These are phyloP conservation scores for Raphanus raphanistrum DNA, from an alignment of 345 rosid genomes.

Conservation along the genomic window DNA sequence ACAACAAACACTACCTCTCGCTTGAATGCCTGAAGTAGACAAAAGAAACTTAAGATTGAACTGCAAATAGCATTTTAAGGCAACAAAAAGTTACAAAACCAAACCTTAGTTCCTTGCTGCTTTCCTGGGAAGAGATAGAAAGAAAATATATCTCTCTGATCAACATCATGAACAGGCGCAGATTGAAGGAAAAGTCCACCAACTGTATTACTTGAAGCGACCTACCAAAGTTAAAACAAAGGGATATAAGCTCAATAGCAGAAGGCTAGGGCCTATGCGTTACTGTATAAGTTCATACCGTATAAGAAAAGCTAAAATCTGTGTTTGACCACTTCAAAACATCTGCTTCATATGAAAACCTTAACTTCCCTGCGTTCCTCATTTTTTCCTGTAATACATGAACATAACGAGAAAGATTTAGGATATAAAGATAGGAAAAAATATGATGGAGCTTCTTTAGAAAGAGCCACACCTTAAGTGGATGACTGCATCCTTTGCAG, in stretches of 20 bases:
- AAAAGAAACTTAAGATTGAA: constrained; percentile 9
- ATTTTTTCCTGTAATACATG: constrained; percentile 58
- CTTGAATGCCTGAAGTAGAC: constrained; percentile 55
- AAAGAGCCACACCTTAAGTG: constrained; percentile 60
- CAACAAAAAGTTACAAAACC: constrained; percentile 1
- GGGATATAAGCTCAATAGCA: not conserved
- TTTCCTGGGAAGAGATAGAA: constrained; percentile 72
- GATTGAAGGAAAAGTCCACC: constrained; percentile 83
- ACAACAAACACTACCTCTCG: constrained; percentile 78
- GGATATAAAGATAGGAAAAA: not conserved
- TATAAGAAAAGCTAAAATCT: constrained; percentile 70
- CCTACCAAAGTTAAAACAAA: constrained; percentile 39
- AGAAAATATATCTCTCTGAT: constrained; percentile 84
- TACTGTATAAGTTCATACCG: constrained; percentile 49
- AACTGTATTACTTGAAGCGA: constrained; percentile 51
- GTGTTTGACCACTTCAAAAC: constrained; percentile 77
- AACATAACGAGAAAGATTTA: not conserved
- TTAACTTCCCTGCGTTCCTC: constrained; percentile 60
- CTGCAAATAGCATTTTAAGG: not conserved
- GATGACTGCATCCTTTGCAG: constrained; percentile 77
- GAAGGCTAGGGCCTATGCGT: constrained; percentile 24
- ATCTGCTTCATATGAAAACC: constrained; percentile 73
- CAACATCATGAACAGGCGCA: constrained; percentile 63
- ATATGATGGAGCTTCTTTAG: not conserved
- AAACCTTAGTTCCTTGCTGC: constrained; percentile 59